Base-by-base conservation (phyloP, 768 basidiomycete species). In the Amanita pseudoporphyria region DNA sequence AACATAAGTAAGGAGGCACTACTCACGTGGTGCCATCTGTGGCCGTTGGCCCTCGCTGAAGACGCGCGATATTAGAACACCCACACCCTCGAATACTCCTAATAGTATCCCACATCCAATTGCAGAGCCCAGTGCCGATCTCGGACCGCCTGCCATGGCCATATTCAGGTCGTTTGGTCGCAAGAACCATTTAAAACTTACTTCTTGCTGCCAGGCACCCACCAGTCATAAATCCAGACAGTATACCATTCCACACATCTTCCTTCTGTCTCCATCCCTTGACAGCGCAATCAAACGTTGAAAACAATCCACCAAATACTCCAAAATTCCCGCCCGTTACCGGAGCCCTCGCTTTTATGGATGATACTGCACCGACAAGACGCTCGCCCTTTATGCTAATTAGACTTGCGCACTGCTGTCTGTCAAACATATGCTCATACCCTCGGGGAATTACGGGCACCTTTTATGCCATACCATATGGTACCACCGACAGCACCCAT, bases 381-480 rank as follows among this genome's bases (percentile, higher is more conserved):
- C 94, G 87, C 67, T 98, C 96, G 16, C 96, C 96, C 88, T 95
- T 51, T 0, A 54, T 28, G 35, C 26, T 36, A 19, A 44, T 30
- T n/a, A 42, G 45, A 39, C 19, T 35, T 47, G 14, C 7, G 28
- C 14, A 21, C 33, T 51, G 30, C 30, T 22, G 5, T 48, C 38
- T 31, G 31, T 47, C 14, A 35, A 26, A 32, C n/a, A 31, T 19
- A 19, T 46, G 31, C 1, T 70, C 85, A 47, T 60, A 94, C 94
- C 64, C 88, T 76, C 51, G 95, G 95, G 53, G 92, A 95, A 69
- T 97, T 98, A 59, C 95, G 78, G 6, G 93, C 92, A 52, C 95
- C 95, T 70, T 98, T 98, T 58, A 97, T 92, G 49, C 93, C 91
- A 68, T 97, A 93, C 95, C 95, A 98, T 62, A 97, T 91, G 56